Percentiles rank a stretch among this genome's conserved stretches.
phyloP scores from a whole-genome alignment of 805 yeast genomes.

The Kodamaea neixiangensis region DNA sequence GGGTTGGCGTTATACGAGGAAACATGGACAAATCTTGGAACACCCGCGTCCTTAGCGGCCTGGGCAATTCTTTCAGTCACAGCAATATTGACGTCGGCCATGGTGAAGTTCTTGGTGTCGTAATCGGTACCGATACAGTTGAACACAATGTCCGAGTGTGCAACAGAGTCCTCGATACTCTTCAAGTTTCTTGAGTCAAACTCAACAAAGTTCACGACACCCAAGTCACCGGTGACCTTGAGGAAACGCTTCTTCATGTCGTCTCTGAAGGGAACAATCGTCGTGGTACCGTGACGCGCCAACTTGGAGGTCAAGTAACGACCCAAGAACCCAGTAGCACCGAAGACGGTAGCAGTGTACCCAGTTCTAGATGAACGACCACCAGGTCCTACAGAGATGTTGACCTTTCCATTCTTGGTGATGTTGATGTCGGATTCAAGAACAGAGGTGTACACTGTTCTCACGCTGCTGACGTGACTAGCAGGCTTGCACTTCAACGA shows the following conservation, averaged over 20 bases:
- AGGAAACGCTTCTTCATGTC: constrained; percentile 75
- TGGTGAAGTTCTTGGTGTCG: constrained; percentile 75
- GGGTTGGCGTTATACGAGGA: constrained; percentile 77
- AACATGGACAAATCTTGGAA: constrained; percentile 75
- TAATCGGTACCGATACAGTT: constrained; percentile 78
- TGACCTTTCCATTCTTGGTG: constrained; percentile 74
- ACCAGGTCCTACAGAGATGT: constrained; percentile 70
- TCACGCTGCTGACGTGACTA: constrained; percentile 10
- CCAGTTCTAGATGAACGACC: constrained; percentile 88
- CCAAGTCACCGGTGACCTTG: constrained; percentile 83
- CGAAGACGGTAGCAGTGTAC: constrained; percentile 85
- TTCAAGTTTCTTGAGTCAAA: constrained; percentile 77
- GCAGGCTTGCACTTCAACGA: constrained; percentile 8
- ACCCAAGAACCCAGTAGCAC: constrained; percentile 79
- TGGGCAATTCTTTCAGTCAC: constrained; percentile 75
- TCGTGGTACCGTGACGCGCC: constrained; percentile 79
- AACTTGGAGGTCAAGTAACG: constrained; percentile 68
- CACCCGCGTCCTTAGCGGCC: constrained; percentile 67
- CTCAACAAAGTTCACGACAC: constrained; percentile 82
- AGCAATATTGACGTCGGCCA: constrained; percentile 83
- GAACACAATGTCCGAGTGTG: constrained; percentile 79
- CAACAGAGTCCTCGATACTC: constrained; percentile 74
- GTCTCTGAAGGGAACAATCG: constrained; percentile 79
- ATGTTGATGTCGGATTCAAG: constrained; percentile 64
- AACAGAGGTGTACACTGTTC: constrained; percentile 43